A percentile compares a stretch with the other conserved stretches of the same genome.
Conservation (phyloP, 352 stramenopile species). For the Pythium monospermum region DNA sequence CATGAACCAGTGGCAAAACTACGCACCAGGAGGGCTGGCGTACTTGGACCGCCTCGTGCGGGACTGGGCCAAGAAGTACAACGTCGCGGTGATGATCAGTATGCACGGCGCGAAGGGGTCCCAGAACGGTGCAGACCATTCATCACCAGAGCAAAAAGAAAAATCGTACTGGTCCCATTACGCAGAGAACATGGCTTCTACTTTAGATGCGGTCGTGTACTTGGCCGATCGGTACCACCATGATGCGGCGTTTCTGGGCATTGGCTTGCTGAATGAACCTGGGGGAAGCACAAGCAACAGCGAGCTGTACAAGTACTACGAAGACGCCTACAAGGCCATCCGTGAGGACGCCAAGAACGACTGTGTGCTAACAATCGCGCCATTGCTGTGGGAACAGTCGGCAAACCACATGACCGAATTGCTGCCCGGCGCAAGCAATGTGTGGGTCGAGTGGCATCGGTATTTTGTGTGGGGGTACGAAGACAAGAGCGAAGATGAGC, state of each 20-base stretch:
- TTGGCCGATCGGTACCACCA: slow-evolving; percentile 62
- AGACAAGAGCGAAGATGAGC: slow-evolving; percentile 35
- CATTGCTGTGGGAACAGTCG: slow-evolving; percentile 45
- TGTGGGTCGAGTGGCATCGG: slow-evolving; percentile 80
- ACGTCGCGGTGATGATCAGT: slow-evolving; percentile 46
- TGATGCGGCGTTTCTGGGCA: slow-evolving; percentile 65
- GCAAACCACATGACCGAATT: slow-evolving; percentile 46
- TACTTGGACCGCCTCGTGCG: slow-evolving; percentile 42
- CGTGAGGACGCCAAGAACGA: slow-evolving; percentile 41
- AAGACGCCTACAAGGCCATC: slow-evolving; percentile 57
- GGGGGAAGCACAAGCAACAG: slow-evolving; percentile 40
- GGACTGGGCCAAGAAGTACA: slow-evolving; percentile 36
- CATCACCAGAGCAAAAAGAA: slow-evolving; percentile 38
- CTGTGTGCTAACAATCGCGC: slow-evolving; percentile 55
- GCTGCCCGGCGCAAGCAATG: slow-evolving; percentile 59
- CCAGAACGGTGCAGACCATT: slow-evolving; percentile 74
- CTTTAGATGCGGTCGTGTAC: slow-evolving; percentile 36
- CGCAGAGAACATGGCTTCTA: slow-evolving; percentile 57
- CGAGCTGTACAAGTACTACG: slow-evolving; percentile 73
- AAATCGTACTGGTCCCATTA: slow-evolving; percentile 43
- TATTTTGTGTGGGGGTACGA: slow-evolving; percentile 85
- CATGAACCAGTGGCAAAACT: slow-evolving; percentile 40
- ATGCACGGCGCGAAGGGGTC: slow-evolving; percentile 67
- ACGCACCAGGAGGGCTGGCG: slow-evolving; percentile 34
- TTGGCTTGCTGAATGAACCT: slow-evolving; percentile 75